phyloP scores from a whole-genome alignment of 2,329 filamentous ascomycete species.

The Calonectria multiphialidica region DNA sequence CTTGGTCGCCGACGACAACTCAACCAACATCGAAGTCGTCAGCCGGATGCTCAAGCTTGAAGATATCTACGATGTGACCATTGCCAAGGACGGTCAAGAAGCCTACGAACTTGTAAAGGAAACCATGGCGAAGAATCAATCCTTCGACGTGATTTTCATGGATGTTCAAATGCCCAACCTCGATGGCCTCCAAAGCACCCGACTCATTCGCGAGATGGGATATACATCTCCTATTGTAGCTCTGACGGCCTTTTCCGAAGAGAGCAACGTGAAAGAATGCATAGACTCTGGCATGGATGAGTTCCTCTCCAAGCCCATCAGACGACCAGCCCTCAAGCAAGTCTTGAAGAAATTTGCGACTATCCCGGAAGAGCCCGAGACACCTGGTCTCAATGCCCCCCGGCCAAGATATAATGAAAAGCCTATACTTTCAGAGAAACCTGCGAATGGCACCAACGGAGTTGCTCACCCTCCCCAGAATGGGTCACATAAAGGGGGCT shows the following conservation, averaged over 20 bases:
- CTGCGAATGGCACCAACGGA: conserved; percentile 33
- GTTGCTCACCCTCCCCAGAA: conserved; percentile 9
- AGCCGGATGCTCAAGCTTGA: conserved; percentile 79
- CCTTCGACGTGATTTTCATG: conserved; percentile 94
- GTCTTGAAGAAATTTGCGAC: conserved; percentile 88
- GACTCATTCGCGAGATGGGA: conserved; percentile 86
- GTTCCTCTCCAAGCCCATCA: conserved; percentile 83
- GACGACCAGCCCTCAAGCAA: conserved; percentile 86
- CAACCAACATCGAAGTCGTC: conserved; percentile 69
- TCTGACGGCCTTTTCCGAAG: conserved; percentile 89
- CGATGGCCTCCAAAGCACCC: conserved; percentile 88
- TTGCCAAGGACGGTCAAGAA: conserved; percentile 88
- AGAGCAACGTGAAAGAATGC: conserved; percentile 88
- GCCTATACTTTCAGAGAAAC: conserved; percentile 29
- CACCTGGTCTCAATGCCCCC: background rate
- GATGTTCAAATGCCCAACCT: conserved; percentile 96
- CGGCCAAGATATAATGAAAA: conserved; percentile 25
- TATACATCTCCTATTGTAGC: conserved; percentile 92
- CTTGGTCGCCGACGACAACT: conserved; percentile 82
- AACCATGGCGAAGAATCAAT: conserved; percentile 78
- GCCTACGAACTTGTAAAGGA: conserved; percentile 88
- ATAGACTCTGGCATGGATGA: conserved; percentile 94
- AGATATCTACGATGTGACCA: conserved; percentile 87
- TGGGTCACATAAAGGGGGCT: background rate
- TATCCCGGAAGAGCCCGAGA: conserved; percentile 75